phyloP scores from a whole-genome alignment of 164 flowering plant species.

The Buxus sempervirens region DNA sequence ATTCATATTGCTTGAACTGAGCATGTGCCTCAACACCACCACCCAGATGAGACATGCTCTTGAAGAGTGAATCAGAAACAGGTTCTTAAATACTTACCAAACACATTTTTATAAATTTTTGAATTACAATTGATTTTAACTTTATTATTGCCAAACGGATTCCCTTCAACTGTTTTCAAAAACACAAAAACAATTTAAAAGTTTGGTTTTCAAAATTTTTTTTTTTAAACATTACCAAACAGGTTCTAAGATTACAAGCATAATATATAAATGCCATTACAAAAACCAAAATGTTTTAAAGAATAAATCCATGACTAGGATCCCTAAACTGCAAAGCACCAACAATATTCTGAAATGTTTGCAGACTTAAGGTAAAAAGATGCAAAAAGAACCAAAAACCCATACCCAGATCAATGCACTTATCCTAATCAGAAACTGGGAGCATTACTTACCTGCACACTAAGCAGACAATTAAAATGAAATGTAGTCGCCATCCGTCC shows the following conservation, averaged over 20 bases:
- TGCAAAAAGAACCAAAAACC: background rate
- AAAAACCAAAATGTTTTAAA: background rate
- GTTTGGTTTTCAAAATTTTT: no score
- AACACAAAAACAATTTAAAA: no score
- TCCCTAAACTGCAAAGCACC: background rate
- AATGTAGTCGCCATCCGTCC: conserved; percentile 94
- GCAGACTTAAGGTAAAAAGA: background rate
- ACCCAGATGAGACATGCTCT: conserved; percentile 72
- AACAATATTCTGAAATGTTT: background rate
- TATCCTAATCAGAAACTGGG: background rate
- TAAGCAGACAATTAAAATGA: conserved; percentile 93
- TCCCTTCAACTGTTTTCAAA: no score
- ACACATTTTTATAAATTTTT: no score
- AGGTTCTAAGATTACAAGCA: background rate
- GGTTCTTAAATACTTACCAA: no score
- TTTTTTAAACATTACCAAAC: no score
- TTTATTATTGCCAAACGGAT: no score
- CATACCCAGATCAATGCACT: background rate
- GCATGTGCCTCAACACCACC: conserved; percentile 99
- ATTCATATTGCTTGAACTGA: conserved; percentile 91
- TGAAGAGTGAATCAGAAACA: background rate
- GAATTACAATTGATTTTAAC: no score
- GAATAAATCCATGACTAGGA: background rate
- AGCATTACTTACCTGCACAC: conserved; percentile 63
- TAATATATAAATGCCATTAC: background rate